phyloP scores from a whole-genome alignment of 495 filamentous ascomycete species.

The Neurospora hispaniola region DNA sequence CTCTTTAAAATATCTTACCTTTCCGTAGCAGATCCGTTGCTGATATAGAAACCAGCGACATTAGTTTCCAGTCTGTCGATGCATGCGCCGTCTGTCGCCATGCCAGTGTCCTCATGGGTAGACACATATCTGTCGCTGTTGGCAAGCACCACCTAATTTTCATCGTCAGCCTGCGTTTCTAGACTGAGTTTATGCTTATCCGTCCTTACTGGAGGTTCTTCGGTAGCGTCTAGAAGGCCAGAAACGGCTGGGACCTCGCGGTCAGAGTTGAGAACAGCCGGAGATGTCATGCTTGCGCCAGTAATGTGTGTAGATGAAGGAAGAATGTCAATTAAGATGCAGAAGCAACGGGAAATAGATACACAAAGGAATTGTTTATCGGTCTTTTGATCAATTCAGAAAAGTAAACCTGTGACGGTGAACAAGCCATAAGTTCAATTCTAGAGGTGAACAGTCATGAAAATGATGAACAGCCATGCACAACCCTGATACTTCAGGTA shows the following conservation, averaged over 20 bases:
- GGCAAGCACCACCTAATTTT: not conserved
- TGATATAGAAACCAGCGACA: not conserved
- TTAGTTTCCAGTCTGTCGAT: not conserved
- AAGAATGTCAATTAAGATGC: not conserved
- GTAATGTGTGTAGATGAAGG: rapidly evolving
- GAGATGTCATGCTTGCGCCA: not conserved
- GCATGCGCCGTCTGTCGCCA: not conserved
- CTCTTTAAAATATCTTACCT: not conserved
- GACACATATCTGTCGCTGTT: not conserved
- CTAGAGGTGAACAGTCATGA: not conserved
- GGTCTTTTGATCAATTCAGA: not conserved
- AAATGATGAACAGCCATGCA: not conserved
- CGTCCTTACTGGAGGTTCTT: not conserved
- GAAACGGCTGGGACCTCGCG: not conserved
- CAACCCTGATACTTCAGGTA: not conserved
- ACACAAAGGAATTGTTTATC: not conserved
- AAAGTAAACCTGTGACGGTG: too few species aligned
- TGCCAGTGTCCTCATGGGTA: not conserved
- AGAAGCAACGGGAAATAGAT: not conserved
- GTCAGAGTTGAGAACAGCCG: not conserved
- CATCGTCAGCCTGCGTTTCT: not conserved
- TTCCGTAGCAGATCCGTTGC: not conserved
- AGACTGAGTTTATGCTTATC: not conserved
- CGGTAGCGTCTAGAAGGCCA: not conserved
- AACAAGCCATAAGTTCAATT: too few species aligned